Percentiles rank a stretch among this genome's conserved stretches.
phyloP scores from a whole-genome alignment of 2,329 filamentous ascomycete genomes.

The Ophiostoma sp. region DNA sequence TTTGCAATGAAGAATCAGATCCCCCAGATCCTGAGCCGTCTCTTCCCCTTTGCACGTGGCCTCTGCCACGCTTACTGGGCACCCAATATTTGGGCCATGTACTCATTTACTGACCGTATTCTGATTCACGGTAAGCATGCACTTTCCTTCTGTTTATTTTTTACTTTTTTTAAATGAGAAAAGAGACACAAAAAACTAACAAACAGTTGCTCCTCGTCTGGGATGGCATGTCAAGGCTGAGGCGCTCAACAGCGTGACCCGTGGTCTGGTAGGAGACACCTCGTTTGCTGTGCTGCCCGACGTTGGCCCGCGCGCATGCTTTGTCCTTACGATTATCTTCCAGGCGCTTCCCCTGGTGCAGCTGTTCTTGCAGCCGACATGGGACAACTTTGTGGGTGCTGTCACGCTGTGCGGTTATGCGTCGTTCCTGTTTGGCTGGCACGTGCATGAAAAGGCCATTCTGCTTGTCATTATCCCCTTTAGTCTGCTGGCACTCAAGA shows the following conservation, averaged over 20 bases:
- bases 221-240: constrained; percentile 66
- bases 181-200: not conserved
- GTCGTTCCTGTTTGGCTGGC: constrained; percentile 96
- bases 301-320: constrained; percentile 73
- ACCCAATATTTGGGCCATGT: constrained; percentile 93
- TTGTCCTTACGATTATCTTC: constrained; percentile 74
- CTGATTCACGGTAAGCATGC: constrained; percentile 64
- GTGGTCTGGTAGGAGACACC: constrained; percentile 88
- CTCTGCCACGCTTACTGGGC: constrained; percentile 98
- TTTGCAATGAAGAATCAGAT: constrained; percentile 75
- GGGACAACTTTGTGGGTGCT: constrained; percentile 84
- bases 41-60: constrained; percentile 92
- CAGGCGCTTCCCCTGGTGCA: constrained; percentile 75
- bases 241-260: constrained; percentile 81
- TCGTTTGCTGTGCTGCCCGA: constrained; percentile 90
- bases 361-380: constrained; percentile 73
- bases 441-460: constrained; percentile 96
- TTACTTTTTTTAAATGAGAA: not conserved
- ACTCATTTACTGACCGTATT: constrained; percentile 81
- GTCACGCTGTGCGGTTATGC: constrained; percentile 92
- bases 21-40: constrained; percentile 71
- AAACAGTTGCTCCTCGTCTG: constrained; percentile 70
- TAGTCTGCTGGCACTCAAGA: constrained; percentile 82
- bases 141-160: too few relatives aligned
- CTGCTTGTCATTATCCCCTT: constrained; percentile 93